phyloP scores from a whole-genome alignment of 345 rosid genomes.

The Stellera chamaejasme region DNA sequence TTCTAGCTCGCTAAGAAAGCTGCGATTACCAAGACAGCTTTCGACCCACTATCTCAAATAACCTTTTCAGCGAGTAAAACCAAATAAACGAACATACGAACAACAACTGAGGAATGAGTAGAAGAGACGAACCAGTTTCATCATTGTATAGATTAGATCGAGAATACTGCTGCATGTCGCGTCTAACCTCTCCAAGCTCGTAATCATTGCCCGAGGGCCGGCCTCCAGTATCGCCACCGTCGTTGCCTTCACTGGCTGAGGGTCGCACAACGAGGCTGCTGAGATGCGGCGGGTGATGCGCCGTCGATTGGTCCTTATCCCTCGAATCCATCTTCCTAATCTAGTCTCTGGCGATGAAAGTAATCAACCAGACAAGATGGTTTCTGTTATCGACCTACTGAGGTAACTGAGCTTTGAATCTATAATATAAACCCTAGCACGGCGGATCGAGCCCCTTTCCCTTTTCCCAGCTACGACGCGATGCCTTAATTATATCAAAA shows the following conservation, averaged over 20 bases:
- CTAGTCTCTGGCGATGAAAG: too few relatives aligned
- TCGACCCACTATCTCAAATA: too few relatives aligned
- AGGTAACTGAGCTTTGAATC: too few relatives aligned
- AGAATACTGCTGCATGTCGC: slow-evolving; percentile 37
- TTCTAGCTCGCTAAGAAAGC: too few relatives aligned
- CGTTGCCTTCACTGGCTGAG: slow-evolving; percentile 41
- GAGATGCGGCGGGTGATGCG: slow-evolving; percentile 67
- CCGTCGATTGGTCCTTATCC: slow-evolving; percentile 48
- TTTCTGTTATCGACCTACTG: too few relatives aligned
- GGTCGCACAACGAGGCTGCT: slow-evolving; percentile 85
- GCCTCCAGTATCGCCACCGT: slow-evolving; percentile 22
- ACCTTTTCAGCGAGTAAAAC: neutral
- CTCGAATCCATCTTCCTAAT: slow-evolving; percentile 53
- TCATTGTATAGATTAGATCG: slow-evolving; percentile 50
- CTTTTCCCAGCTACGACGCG: too few relatives aligned
- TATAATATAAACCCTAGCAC: too few relatives aligned
- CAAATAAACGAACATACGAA: neutral
- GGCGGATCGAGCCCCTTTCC: too few relatives aligned
- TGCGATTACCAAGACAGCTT: too few relatives aligned
- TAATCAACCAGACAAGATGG: too few relatives aligned
- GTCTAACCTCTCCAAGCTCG: slow-evolving; percentile 60
- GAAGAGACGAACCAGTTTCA: slow-evolving; percentile 43
- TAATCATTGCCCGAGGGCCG: slow-evolving; percentile 34
- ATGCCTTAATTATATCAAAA: too few relatives aligned
- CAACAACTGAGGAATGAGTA: neutral